Base-by-base conservation (phyloP, 805 yeast genomes). In the Metschnikowia gelsemii region DNA sequence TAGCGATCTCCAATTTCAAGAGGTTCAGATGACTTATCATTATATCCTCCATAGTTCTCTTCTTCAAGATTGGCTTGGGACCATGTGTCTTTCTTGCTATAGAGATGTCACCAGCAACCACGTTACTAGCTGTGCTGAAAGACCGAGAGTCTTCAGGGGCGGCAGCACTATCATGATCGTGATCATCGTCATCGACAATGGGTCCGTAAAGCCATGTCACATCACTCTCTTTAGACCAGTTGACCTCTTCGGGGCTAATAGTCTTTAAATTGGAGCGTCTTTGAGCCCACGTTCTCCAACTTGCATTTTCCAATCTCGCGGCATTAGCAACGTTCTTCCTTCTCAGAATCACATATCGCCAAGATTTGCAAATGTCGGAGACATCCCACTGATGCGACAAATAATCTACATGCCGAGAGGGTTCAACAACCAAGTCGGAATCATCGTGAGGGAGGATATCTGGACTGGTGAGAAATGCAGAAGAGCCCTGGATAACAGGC, bases 171-270 rank as follows among this genome's bases (percentile, higher is more conserved):
- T 54, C 57, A 14, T 38, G 41, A 16, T 48, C 52, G 24, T 51
- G 47, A 25, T 57, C 63, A 21, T 66, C 70, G 41, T 76, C 80
- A 43, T 71, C 72, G 42, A 78, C 71, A 18, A 80, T 69, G 0
- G 99, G 99, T 1, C 99, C 99, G 65, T 91, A 93, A 11, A 93
- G 75, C 99, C 99, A 93, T 1, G 97, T 89, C 8, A 93, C 96
- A 62, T 93, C 99, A 44, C 84, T 83, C 56, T 93, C 99, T 64
- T 95, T 93, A 32, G 88, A 80, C 99, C 99, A 93, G 62, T 93
- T 91, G 34, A 93, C 86, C 26, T 79, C 76, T 56, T 88, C 95
- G 1, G 99, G 99, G 14, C 90, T 80, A 5, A 91, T 87, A 0
- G 99, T 93, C 70, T 68, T 68, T 45, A 70, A 59, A 63, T 79